phyloP scores from a whole-genome alignment of 1,284 basidiomycete genomes.

The Ceratorhiza oryzae-sativae region DNA sequence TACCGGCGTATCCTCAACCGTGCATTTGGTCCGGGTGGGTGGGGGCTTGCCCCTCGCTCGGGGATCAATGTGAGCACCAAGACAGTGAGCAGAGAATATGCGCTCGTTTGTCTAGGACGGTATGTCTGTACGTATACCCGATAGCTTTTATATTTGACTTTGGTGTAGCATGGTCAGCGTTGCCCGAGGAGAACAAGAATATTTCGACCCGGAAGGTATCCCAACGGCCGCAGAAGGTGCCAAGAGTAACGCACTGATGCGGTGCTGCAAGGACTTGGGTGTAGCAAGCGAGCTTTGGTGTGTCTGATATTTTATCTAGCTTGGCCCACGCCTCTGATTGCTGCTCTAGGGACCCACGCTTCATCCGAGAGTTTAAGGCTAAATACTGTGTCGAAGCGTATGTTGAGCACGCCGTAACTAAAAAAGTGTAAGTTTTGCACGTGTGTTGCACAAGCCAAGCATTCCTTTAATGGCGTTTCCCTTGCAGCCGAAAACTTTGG shows the following conservation, averaged over 20 bases:
- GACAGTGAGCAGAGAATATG: constrained; percentile 93
- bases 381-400: constrained; percentile 87
- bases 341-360: constrained; percentile 87
- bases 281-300: constrained; percentile 96
- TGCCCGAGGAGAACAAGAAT: constrained; percentile 95
- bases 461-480: constrained; percentile 1
- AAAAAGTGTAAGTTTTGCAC: constrained; percentile 77
- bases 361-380: constrained; percentile 91
- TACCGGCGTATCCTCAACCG: constrained; percentile 94
- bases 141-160: neutral
- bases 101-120: constrained; percentile 92
- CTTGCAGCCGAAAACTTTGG: constrained; percentile 84
- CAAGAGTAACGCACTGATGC: constrained; percentile 97
- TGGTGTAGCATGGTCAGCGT: constrained; percentile 80
- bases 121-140: constrained; percentile 50
- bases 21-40: constrained; percentile 96
- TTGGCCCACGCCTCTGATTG: neutral
- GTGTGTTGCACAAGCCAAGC: neutral
- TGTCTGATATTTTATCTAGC: constrained; percentile 43
- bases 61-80: constrained; percentile 91
- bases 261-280: constrained; percentile 97
- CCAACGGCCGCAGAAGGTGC: constrained; percentile 94
- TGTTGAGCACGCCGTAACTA: constrained; percentile 79
- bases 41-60: constrained; percentile 94
- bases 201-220: constrained; percentile 91